Conservation (phyloP, 202 grass and related monocot genomes). For the Saccharum hybrid region DNA sequence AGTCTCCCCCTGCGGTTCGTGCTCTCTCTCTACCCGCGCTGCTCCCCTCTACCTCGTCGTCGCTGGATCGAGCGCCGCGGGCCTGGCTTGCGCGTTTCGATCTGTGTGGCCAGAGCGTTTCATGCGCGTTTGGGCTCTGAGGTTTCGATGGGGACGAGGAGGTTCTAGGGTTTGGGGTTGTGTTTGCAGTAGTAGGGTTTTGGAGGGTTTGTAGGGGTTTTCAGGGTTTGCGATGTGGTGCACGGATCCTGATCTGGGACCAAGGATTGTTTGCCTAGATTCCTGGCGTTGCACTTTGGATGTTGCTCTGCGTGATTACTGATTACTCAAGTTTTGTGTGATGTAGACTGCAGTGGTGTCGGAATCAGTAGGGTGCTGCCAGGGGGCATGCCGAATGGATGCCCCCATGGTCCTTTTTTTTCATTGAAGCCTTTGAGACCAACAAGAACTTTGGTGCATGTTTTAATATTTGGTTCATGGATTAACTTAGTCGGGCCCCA, state of each 20-base stretch:
- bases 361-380: not conserved
- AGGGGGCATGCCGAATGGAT: not conserved
- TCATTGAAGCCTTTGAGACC: not conserved
- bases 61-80: constrained; percentile 37
- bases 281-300: not conserved
- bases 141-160: not conserved
- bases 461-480: not conserved
- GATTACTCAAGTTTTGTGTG: not conserved
- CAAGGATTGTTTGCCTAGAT: not conserved
- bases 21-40: not conserved
- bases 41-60: not conserved
- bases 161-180: not conserved
- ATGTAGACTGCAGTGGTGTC: not conserved
- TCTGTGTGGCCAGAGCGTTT: not conserved
- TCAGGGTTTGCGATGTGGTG: constrained; percentile 12
- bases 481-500: not conserved
- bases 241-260: constrained; percentile 43
- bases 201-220: constrained; percentile 11
- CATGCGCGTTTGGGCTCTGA: not conserved
- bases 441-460: not conserved
- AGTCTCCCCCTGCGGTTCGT: constrained; percentile 41
- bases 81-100: not conserved
- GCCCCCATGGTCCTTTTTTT: not conserved
- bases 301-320: constrained; percentile 13
- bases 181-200: constrained; percentile 39